A percentile compares a stretch with the other conserved stretches of the same genome.
Conservation (phyloP, 2,329 filamentous ascomycete species). For the Epichloe coenophiala region DNA sequence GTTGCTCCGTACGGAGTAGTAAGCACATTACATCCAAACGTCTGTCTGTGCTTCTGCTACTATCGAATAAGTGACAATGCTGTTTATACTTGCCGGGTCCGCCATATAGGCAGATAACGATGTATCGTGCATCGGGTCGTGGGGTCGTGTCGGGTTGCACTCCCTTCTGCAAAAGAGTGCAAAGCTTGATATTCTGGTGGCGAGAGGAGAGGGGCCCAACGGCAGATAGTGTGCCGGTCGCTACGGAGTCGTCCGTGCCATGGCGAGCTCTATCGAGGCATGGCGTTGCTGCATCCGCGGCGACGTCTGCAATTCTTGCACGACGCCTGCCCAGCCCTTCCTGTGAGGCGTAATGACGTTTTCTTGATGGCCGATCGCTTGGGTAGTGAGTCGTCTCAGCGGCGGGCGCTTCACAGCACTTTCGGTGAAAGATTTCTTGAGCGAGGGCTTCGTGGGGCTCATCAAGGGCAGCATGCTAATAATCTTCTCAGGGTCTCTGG, state of each 20-base stretch:
- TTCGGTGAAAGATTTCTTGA: conserved; percentile 31
- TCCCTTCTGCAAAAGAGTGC: neutral
- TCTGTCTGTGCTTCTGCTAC: neutral
- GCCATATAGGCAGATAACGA: neutral
- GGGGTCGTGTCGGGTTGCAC: neutral
- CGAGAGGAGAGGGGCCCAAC: neutral
- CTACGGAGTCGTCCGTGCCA: conserved; percentile 23
- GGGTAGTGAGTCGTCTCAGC: conserved; percentile 38
- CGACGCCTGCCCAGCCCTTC: conserved; percentile 48
- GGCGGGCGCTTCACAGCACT: conserved; percentile 32
- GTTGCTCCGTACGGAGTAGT: too few species aligned
- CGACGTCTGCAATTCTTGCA: conserved; percentile 47
- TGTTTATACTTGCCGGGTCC: conserved; percentile 2
- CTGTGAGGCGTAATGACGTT: conserved; percentile 33
- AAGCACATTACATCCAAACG: neutral
- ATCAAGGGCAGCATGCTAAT: conserved; percentile 11
- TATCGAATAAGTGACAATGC: neutral
- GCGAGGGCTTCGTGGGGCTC: conserved; percentile 18
- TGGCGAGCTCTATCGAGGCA: conserved; percentile 47
- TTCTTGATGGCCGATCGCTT: conserved; percentile 39
- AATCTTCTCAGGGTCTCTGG: conserved; percentile 21
- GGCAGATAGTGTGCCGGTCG: neutral
- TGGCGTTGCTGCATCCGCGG: conserved; percentile 48
- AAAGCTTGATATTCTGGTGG: neutral
- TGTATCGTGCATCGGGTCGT: neutral